These are phyloP conservation scores for Mycena galopus DNA, from an alignment of 768 basidiomycete species.

Conservation along the genomic window DNA sequence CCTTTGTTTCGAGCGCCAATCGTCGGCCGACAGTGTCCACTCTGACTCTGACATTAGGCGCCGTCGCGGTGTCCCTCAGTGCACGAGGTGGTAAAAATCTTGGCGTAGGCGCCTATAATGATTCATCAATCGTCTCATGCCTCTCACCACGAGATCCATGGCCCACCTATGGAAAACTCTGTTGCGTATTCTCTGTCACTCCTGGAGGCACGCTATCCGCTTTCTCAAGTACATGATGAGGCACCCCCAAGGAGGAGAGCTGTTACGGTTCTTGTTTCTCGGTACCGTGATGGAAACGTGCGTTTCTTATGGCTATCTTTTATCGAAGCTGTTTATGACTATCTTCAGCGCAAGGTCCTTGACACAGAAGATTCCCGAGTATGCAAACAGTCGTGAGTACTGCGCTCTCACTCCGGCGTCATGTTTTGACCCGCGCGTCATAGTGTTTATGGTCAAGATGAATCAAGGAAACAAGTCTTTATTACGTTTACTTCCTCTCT, in stretches of 20 bases:
- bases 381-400: slow-evolving; percentile 6
- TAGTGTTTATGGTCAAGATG: slow-evolving; percentile 17
- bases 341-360: slow-evolving; percentile 6
- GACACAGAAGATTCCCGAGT: slow-evolving; percentile 10
- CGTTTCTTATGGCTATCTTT: neutral
- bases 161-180: neutral
- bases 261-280: slow-evolving; percentile 15
- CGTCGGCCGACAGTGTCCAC: no score
- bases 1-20: no score
- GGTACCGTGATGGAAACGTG: slow-evolving; percentile 18
- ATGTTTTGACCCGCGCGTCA: neutral
- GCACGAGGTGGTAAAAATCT: no score
- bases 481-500: neutral
- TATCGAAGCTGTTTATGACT: neutral
- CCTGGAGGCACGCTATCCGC: neutral
- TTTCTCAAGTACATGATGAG: slow-evolving; percentile 5
- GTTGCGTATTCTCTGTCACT: neutral
- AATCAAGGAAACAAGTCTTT: neutral
- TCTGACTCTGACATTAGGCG: no score
- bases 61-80: no score
- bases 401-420: no score
- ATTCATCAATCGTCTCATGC: neutral
- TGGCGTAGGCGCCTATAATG: no score
- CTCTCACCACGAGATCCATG: neutral
- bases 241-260: slow-evolving; percentile 20